Evolutionary conservation across 257 asterid genomes (phyloP).

Genomic region (Solanum stenotomum): DNA sequence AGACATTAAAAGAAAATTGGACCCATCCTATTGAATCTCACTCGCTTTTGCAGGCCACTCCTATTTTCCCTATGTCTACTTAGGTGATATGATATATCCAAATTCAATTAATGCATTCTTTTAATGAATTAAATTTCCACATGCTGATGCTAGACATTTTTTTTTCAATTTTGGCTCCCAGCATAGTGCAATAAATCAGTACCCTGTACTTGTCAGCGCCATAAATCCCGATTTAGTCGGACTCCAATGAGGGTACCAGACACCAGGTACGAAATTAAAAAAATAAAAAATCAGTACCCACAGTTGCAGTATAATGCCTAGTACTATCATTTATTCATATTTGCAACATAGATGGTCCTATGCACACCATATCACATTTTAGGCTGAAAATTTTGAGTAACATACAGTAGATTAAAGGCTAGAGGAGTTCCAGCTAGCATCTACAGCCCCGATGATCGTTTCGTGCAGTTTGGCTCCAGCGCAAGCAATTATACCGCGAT

Average conservation of each 20-base stretch:
- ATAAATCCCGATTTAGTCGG: not conserved
- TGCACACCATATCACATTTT: not conserved
- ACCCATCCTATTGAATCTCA: not conserved
- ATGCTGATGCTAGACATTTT: not conserved
- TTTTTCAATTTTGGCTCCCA: not conserved
- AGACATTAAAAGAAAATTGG: not conserved
- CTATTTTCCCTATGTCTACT: not conserved
- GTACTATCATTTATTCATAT: not conserved
- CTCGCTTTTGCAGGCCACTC: not conserved
- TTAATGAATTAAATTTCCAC: not conserved
- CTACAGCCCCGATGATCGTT: slow-evolving; percentile 60
- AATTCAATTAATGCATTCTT: not conserved
- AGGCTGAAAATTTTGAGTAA: not conserved
- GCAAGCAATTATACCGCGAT: slow-evolving; percentile 71
- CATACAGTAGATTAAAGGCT: slow-evolving; percentile 26
- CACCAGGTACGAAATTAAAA: no score
- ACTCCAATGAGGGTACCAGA: not conserved
- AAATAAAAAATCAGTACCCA: not conserved
- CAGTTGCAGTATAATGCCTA: not conserved
- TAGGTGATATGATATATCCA: not conserved
- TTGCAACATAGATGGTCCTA: not conserved
- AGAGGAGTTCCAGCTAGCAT: slow-evolving; percentile 87
- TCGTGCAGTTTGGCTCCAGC: slow-evolving; percentile 59
- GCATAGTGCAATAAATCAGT: not conserved
- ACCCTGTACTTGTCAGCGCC: not conserved